phyloP scores from a whole-genome alignment of 2,329 filamentous ascomycete species.

The Pseudogymnoascus sp. region DNA sequence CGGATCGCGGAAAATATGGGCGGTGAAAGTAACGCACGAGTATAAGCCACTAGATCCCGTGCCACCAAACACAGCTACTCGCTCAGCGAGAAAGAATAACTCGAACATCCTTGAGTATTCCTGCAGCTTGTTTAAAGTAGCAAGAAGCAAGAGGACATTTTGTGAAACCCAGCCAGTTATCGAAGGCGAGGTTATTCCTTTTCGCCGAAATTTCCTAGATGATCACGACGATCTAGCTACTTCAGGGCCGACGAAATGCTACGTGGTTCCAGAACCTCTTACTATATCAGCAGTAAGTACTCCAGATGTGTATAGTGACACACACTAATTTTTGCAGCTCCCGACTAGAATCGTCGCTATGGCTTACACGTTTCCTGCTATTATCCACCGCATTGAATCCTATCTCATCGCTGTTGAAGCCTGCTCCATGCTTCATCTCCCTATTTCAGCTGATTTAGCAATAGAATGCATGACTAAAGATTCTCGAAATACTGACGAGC shows the following conservation, averaged over 20 bases:
- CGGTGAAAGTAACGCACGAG: constrained; percentile 43
- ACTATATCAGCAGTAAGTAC: constrained; percentile 63
- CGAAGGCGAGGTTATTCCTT: constrained; percentile 61
- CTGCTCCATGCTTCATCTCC: constrained; percentile 54
- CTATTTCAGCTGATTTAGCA: constrained; percentile 59
- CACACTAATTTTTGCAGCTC: constrained; percentile 40
- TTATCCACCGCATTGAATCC: constrained; percentile 76
- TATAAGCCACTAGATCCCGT: constrained; percentile 58
- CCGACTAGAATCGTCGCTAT: constrained; percentile 62
- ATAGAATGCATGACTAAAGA: constrained; percentile 91
- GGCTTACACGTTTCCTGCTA: constrained; percentile 69
- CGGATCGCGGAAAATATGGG: constrained; percentile 55
- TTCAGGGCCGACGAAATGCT: constrained; percentile 40
- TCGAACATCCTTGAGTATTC: constrained; percentile 75
- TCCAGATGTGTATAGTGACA: not conserved
- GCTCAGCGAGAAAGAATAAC: constrained; percentile 33
- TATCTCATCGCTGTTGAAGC: constrained; percentile 74
- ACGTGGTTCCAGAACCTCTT: constrained; percentile 68
- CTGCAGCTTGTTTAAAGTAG: constrained; percentile 62
- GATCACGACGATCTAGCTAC: constrained; percentile 40
- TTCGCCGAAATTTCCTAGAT: constrained; percentile 79
- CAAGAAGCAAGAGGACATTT: constrained; percentile 44
- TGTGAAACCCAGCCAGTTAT: constrained; percentile 71
- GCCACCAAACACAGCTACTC: constrained; percentile 45
- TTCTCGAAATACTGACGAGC: constrained; percentile 72